Evolutionary conservation across 495 filamentous ascomycete genomes (phyloP).

Genomic region (Cairneyella variabilis): DNA sequence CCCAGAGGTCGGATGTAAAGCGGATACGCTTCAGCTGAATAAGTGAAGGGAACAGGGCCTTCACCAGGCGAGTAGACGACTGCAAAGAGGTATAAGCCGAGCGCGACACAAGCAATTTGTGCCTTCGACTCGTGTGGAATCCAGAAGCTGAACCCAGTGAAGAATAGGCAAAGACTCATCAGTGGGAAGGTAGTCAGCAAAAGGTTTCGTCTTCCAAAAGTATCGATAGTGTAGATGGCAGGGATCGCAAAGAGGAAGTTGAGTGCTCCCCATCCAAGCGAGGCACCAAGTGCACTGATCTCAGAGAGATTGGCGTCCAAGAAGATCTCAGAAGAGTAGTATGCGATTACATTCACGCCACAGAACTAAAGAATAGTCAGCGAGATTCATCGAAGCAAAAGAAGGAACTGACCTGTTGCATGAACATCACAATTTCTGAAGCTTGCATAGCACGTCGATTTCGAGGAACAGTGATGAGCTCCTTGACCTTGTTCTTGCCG

Average conservation of each 20-base stretch:
- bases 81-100: constrained; percentile 65
- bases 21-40: constrained; percentile 78
- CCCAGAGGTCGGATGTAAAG: constrained; percentile 71
- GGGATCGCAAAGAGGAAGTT: constrained; percentile 78
- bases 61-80: constrained; percentile 68
- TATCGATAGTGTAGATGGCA: constrained; percentile 78
- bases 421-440: constrained; percentile 77
- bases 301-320: constrained; percentile 50
- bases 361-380: constrained; percentile 15
- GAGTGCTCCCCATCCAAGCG: constrained; percentile 72
- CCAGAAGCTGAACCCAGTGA: constrained; percentile 78
- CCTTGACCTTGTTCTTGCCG: constrained; percentile 58
- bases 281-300: constrained; percentile 57
- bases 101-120: constrained; percentile 50
- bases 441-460: constrained; percentile 76
- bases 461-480: constrained; percentile 69
- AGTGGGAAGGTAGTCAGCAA: constrained; percentile 75
- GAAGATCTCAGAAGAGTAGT: constrained; percentile 68
- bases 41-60: constrained; percentile 69
- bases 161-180: constrained; percentile 68
- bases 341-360: constrained; percentile 58
- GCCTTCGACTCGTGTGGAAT: constrained; percentile 45
- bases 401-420: constrained; percentile 63
- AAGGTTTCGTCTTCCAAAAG: constrained; percentile 76
- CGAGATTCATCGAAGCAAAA: constrained; percentile 1